These are phyloP conservation scores for Verticillium albo-atrum DNA, from an alignment of 2,329 filamentous ascomycete genomes.

Conservation along the genomic window DNA sequence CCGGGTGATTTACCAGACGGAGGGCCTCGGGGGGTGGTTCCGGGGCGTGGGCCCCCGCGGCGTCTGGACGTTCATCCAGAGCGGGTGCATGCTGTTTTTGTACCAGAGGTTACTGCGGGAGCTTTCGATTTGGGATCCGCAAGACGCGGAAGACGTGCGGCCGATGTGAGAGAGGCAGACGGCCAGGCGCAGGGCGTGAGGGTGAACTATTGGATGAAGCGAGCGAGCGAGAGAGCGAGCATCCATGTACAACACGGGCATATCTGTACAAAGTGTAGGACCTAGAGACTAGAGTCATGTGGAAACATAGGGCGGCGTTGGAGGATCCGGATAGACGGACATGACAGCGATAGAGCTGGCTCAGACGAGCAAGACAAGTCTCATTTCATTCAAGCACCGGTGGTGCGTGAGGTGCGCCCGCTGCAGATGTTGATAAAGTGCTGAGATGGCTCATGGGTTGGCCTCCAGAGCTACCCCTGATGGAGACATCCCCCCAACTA, in stretches of 20 bases:
- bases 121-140: conserved; percentile 53
- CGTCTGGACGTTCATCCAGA: conserved; percentile 97
- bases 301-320: conserved; percentile 2
- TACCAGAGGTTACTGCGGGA: conserved; percentile 84
- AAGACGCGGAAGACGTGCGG: background rate
- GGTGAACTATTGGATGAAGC: background rate
- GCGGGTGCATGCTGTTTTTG: conserved; percentile 91
- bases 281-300: conserved; percentile 3
- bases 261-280: conserved; percentile 1
- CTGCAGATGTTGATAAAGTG: too few relatives aligned
- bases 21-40: conserved; percentile 88
- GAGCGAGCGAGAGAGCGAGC: background rate
- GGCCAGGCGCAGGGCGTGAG: background rate
- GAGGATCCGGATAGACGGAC: conserved; percentile 3
- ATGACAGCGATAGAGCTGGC: conserved; percentile 11
- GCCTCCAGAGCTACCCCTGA: too few relatives aligned
- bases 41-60: conserved; percentile 87
- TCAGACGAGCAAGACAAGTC: conserved; percentile 10
- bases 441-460: too few relatives aligned
- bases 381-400: conserved; percentile 2
- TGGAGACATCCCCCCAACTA: too few relatives aligned
- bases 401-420: background rate
- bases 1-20: conserved; percentile 81
- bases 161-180: background rate
- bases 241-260: background rate